Evolutionary conservation across 169 alveolate species (phyloP).

Genomic region (Eimeria praecox): DNA sequence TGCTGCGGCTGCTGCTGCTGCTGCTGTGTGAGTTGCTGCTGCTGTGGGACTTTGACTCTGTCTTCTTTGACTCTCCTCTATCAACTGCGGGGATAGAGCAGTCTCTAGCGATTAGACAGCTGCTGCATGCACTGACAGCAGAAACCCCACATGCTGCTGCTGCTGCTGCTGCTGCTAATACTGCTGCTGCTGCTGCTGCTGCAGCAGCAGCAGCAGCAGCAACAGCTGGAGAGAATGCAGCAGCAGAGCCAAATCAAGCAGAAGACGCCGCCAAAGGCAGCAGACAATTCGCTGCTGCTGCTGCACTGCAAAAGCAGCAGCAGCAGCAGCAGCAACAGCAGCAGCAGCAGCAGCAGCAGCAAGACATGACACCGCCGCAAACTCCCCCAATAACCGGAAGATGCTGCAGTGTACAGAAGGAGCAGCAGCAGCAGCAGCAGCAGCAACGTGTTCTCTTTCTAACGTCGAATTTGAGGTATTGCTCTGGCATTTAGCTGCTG

Average conservation of each 20-base stretch:
- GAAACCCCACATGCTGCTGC: not conserved
- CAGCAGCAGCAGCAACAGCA: constrained; percentile 33
- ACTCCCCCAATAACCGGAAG: not conserved
- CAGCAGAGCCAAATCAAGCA: not conserved
- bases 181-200: constrained; percentile 36
- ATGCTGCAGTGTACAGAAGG: not conserved
- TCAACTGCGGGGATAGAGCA: constrained; percentile 70
- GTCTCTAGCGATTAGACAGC: not conserved
- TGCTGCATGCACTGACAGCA: not conserved
- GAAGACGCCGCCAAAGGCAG: constrained; percentile 11
- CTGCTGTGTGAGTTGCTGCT: constrained; percentile 10
- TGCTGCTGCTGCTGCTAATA: constrained; percentile 1
- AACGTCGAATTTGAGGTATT: constrained; percentile 43
- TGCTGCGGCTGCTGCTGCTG: constrained; percentile 70
- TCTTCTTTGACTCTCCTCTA: constrained; percentile 69
- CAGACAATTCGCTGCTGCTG: constrained; percentile 9
- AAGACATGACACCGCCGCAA: no score
- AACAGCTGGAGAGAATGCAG: not conserved
- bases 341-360: not conserved
- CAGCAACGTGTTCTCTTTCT: constrained; percentile 29
- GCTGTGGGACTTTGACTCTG: constrained; percentile 56
- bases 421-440: constrained; percentile 64
- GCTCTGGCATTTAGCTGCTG: not conserved
- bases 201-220: not conserved
- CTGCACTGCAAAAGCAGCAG: not conserved